A percentile compares a stretch with the other conserved stretches of the same genome.
Conservation (phyloP, 495 filamentous ascomycete species). For the Letharia columbiana region DNA sequence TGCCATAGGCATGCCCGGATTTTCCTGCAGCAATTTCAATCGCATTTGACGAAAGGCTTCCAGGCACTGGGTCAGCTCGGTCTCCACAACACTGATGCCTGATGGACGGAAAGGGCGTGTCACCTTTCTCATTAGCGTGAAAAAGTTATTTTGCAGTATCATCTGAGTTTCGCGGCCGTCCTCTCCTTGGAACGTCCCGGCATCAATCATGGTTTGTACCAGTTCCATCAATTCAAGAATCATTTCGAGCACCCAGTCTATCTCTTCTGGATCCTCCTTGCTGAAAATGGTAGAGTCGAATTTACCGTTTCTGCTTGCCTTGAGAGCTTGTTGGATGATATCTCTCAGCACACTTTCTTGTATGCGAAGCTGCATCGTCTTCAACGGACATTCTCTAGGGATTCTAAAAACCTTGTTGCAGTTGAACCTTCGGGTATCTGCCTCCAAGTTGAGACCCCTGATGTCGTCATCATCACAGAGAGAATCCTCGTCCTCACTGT, state of each 20-base stretch:
- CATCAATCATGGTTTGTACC: background rate
- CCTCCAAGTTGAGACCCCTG: background rate
- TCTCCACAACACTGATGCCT: background rate
- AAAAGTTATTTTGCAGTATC: background rate
- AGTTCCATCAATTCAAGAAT: background rate
- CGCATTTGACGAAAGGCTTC: background rate
- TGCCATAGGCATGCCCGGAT: background rate
- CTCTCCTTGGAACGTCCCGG: background rate
- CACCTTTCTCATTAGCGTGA: background rate
- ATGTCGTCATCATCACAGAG: background rate
- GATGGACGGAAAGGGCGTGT: constrained; percentile 2
- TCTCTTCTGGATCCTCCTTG: background rate
- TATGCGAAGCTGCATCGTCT: background rate
- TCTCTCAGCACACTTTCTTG: background rate
- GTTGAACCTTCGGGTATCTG: background rate
- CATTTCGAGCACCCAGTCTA: background rate
- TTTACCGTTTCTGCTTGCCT: background rate
- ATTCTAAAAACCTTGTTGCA: no score
- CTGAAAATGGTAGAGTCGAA: background rate
- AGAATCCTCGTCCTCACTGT: constrained; percentile 1
- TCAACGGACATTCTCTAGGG: background rate
- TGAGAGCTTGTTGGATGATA: background rate
- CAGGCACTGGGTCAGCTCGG: background rate
- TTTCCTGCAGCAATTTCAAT: background rate
- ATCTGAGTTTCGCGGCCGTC: background rate